These are phyloP conservation scores for Zygosaccharomyces sapae DNA, from an alignment of 1,139 yeast species.

Conservation along the genomic window DNA sequence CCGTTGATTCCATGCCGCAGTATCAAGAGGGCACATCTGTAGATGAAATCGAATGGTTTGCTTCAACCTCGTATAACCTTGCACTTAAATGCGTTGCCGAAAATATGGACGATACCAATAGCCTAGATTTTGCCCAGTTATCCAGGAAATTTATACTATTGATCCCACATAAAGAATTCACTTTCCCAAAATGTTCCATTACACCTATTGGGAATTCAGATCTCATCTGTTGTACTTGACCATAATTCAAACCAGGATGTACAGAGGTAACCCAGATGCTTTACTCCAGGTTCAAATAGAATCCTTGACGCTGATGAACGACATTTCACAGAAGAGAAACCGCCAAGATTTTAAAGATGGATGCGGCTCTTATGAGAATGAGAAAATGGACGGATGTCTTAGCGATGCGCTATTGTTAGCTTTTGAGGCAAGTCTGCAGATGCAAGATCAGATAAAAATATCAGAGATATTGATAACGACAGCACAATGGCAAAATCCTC, in stretches of 20 bases:
- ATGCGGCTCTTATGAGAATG: neutral
- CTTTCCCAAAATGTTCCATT: conserved; percentile 21
- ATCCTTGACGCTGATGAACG: conserved; percentile 3
- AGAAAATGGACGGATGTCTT: conserved; percentile 9
- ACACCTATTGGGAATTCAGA: conserved; percentile 22
- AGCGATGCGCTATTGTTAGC: conserved; percentile 8
- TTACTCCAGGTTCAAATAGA: conserved; percentile 4
- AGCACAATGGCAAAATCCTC: neutral
- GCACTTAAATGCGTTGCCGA: conserved; percentile 17
- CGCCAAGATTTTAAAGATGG: conserved; percentile 6
- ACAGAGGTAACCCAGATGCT: neutral
- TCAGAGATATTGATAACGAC: conserved; percentile 8
- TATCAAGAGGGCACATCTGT: conserved; percentile 16
- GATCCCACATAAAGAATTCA: conserved; percentile 22
- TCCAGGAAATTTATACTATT: conserved; percentile 16
- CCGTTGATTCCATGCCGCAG: neutral
- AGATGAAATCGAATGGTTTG: conserved; percentile 33
- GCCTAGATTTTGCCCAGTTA: conserved; percentile 8
- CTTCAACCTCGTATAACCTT: conserved; percentile 27
- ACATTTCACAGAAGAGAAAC: neutral
- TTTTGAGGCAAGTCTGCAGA: conserved; percentile 8
- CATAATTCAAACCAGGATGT: conserved; percentile 1
- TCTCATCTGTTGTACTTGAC: conserved; percentile 10
- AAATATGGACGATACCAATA: neutral
- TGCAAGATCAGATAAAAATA: conserved; percentile 10